Percentiles rank a stretch among this genome's conserved stretches.
Evolutionary conservation across 768 basidiomycete species (phyloP).

Genomic region (Boletus sp.): DNA sequence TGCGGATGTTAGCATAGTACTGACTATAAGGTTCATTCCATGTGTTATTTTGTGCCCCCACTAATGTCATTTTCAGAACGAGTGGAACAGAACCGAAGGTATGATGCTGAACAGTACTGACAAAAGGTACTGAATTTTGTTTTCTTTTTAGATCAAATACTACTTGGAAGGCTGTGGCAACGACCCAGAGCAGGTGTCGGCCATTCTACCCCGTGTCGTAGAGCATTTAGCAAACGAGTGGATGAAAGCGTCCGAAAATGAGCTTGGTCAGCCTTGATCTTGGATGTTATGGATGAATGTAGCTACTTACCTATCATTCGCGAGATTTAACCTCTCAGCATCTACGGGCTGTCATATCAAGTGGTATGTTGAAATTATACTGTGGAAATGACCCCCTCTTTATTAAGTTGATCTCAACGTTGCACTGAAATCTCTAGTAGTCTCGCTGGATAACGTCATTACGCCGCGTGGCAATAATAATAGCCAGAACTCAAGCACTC

Average conservation of each 20-base stretch:
- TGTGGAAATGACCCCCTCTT: too few relatives aligned
- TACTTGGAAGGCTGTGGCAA: constrained; percentile 80
- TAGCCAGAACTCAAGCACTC: too few relatives aligned
- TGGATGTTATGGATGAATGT: not conserved
- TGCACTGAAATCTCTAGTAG: too few relatives aligned
- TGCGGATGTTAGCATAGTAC: constrained; percentile 49
- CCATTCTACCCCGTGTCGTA: constrained; percentile 54
- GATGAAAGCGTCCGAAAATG: constrained; percentile 63
- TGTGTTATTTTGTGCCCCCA: not conserved
- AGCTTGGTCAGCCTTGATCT: constrained; percentile 36
- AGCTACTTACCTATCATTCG: not conserved
- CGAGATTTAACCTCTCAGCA: not conserved
- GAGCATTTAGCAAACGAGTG: constrained; percentile 61
- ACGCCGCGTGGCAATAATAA: too few relatives aligned
- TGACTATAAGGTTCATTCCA: constrained; percentile 63
- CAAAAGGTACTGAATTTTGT: not conserved
- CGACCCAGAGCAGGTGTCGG: constrained; percentile 45
- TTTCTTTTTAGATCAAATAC: constrained; percentile 67
- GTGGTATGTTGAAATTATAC: not conserved
- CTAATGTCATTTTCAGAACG: constrained; percentile 46
- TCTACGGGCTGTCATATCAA: not conserved
- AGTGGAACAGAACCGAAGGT: constrained; percentile 93
- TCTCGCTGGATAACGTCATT: too few relatives aligned
- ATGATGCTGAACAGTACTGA: not conserved
- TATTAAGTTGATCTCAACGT: too few relatives aligned